Evolutionary conservation across 139 green algal genomes (phyloP), one percentile per base, ranked within the genome.

Genomic region (Haematococcus lacustris): DNA sequence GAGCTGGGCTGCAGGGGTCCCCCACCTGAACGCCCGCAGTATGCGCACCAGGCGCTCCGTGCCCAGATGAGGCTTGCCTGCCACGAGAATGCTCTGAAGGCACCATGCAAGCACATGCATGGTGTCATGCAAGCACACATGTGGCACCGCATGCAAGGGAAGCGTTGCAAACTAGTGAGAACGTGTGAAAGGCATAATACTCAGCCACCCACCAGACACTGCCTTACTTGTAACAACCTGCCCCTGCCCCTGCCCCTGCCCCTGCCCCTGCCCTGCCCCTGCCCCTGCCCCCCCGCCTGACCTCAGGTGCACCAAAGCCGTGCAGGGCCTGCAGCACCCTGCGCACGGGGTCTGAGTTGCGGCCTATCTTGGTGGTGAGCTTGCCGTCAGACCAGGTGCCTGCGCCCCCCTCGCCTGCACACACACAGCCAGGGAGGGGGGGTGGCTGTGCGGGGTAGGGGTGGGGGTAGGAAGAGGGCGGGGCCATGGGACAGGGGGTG

Each of bases 311-410:
- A 0, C 91, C 91, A 51, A 94, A 90, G 6, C 74, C 43, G 38
- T 88, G 79, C 34, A 96, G 76, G 25, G 85, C 80, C 38, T 78
- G 35, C 74, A 96, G 80, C 70, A 96, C 89, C 40, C 76, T 62
- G 4, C 86, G 73, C 38, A 92, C 85, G 1, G 83, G 82, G 76
- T 88, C 83, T 32, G 61, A 68, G 79, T 92, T 92, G 57, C 83
- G 75, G 26, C 77, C 89, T 63, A 96, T 92, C 40, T 86, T 78
- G 2, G 91, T 96, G 2, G 91, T 93, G 38, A 96, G 80, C 81
- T 96, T 96, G 53, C 91, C 91, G 73, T 96, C 91, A 7, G 71
- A 86, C 90, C 90, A 95, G 2, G 90, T 95, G 39, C 89, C 89
- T n/a, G 87, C 78, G 3, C 74, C 76, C 25, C 76, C 74, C 63